These are phyloP conservation scores for Amaranthus palmeri DNA, from an alignment of 148 eudicot species.

Conservation along the genomic window DNA sequence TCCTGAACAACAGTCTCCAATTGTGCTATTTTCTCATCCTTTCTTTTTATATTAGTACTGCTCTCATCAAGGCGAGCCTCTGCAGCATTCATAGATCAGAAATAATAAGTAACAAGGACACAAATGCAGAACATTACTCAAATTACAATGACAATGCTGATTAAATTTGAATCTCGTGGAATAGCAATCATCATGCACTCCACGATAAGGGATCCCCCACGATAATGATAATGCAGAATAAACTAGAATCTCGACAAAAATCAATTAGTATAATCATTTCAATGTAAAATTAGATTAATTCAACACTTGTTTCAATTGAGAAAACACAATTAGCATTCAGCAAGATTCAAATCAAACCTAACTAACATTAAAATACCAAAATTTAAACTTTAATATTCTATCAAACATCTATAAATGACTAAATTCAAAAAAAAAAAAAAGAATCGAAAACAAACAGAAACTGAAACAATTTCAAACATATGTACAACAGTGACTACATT, in stretches of 20 bases:
- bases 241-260: not conserved
- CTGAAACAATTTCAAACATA: not conserved
- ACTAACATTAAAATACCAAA: not conserved
- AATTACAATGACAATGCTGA: not conserved
- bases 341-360: not conserved
- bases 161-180: not conserved
- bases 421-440: not conserved
- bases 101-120: not conserved
- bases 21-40: conserved; percentile 51
- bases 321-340: not conserved
- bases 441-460: not conserved
- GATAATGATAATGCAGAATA: not conserved
- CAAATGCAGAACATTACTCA: not conserved
- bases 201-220: not conserved
- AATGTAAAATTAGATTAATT: not conserved
- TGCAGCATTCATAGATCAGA: conserved; percentile 15
- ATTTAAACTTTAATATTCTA: not conserved
- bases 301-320: not conserved
- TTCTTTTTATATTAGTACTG: conserved; percentile 40
- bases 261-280: not conserved
- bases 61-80: conserved; percentile 56
- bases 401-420: not conserved
- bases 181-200: not conserved
- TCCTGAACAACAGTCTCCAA: conserved; percentile 52
- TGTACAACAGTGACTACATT: not conserved